A percentile compares a stretch with the other conserved stretches of the same genome.
Conservation (phyloP, 805 yeast species). For the Pichia sporocuriosa region DNA sequence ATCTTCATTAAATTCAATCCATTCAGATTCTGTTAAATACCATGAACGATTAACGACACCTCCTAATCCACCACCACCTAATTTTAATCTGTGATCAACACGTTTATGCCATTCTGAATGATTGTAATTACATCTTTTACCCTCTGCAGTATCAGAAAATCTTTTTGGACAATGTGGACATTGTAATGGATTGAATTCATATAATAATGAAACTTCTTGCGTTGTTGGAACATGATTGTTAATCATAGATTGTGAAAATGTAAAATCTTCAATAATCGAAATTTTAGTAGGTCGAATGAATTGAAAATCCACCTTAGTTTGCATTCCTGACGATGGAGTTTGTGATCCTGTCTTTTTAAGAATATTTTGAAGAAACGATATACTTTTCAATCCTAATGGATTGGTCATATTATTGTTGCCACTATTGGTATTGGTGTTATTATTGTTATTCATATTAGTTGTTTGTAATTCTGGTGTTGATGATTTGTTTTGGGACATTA, state of each 20-base stretch:
- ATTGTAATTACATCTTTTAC: slow-evolving; percentile 44
- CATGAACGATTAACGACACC: slow-evolving; percentile 73
- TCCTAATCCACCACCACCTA: slow-evolving; percentile 26
- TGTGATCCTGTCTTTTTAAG: slow-evolving; percentile 10
- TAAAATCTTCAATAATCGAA: slow-evolving; percentile 19
- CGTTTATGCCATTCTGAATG: slow-evolving; percentile 97
- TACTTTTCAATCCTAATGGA: slow-evolving; percentile 15
- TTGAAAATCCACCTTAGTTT: slow-evolving; percentile 21
- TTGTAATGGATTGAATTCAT: slow-evolving; percentile 62
- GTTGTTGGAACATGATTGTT: slow-evolving; percentile 31
- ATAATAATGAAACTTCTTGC: slow-evolving; percentile 36
- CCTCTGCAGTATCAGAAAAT: slow-evolving; percentile 55
- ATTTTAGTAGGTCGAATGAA: slow-evolving; percentile 17
- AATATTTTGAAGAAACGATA: slow-evolving; percentile 18
- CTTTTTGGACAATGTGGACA: slow-evolving; percentile 90
- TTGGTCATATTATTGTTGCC: background rate
- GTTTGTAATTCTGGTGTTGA: background rate
- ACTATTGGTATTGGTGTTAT: background rate
- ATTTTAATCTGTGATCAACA: slow-evolving; percentile 66
- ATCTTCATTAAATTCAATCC: slow-evolving; percentile 68
- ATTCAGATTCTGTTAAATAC: slow-evolving; percentile 66
- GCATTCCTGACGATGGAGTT: background rate
- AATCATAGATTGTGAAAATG: slow-evolving; percentile 32
- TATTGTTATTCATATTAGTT: background rate
- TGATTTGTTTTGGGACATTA: slow-evolving; percentile 11